Evolutionary conservation across 768 basidiomycete genomes (phyloP), one percentile per base, ranked within the genome.

Genomic region (Mycena floridula): DNA sequence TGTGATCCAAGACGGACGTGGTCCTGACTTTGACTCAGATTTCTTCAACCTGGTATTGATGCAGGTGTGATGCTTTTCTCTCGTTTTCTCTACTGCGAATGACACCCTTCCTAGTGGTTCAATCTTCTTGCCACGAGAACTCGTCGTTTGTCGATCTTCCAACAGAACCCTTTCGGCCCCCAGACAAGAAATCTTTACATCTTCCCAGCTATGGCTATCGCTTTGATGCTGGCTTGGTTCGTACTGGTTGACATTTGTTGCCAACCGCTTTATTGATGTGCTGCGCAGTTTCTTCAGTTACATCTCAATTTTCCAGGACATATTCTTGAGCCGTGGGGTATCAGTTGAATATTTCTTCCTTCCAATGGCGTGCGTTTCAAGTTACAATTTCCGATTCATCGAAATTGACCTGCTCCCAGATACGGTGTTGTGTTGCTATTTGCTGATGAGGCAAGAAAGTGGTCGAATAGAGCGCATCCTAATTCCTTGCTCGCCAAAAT

Each of bases 41-140:
- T 35, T 35, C 18, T 35, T 35, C 32, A 35, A 35, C 18, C 32
- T 35, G 13, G 32, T 35, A 18, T 15, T 35, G 18, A 35, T 35
- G 3, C 32, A 35, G 32, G 32, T 18, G 18, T 15, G 32, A n/a
- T n/a, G n/a, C n/a, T n/a, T 7, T 15, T 35, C 32, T 3, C 18
- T 35, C 32, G 18, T 35, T 7, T 18, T 15, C 18, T 3, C 32
- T 4, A 18, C 4, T 63, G 7, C 7, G 7, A 35, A 35, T 35
- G 32, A 35, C 32, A 15, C 7, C 3, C 4, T 15, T 35, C 15
- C 7, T 35, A 82, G 60, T 79, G 72, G 70, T 76, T 75, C 27
- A 80, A 77, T 50, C 63, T 82, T 7, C 65, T 82, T 16, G 64
- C 78, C 0, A 74, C 76, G 0, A 73, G 81, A 18, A 74, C 76